Percentiles rank a stretch among this genome's conserved stretches.
phyloP scores from a whole-genome alignment of 768 basidiomycete species.

The Leucocoprinus sp. region DNA sequence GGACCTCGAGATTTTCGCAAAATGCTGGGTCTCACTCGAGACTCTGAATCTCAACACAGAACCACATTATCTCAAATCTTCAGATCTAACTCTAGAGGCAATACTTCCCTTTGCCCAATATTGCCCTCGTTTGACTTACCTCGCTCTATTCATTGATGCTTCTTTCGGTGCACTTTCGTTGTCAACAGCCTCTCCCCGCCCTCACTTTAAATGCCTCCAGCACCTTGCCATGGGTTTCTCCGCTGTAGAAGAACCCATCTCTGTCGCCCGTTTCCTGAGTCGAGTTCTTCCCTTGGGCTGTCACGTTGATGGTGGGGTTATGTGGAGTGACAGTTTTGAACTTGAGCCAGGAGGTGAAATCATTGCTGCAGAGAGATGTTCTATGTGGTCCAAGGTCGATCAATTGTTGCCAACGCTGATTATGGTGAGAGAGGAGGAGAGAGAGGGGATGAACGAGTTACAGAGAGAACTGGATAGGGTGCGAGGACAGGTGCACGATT shows the following conservation, averaged over 20 bases:
- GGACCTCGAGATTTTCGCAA: slow-evolving; percentile 34
- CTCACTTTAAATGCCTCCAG: slow-evolving; percentile 5
- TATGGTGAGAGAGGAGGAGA: slow-evolving; percentile 6
- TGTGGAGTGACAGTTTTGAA: slow-evolving; percentile 7
- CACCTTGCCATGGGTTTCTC: slow-evolving; percentile 11
- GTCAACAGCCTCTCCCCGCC: neutral
- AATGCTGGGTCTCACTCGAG: slow-evolving; percentile 33
- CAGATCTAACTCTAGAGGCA: slow-evolving; percentile 22
- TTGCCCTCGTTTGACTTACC: slow-evolving; percentile 23
- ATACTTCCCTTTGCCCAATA: slow-evolving; percentile 27
- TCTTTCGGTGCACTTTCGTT: neutral
- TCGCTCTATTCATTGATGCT: slow-evolving; percentile 28
- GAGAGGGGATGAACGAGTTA: slow-evolving; percentile 4
- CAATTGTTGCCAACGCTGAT: neutral
- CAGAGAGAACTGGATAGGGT: slow-evolving; percentile 1
- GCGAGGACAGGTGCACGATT: neutral
- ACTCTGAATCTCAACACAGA: slow-evolving; percentile 32
- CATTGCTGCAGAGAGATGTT: neutral
- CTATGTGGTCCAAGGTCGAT: neutral
- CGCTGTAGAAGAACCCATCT: neutral
- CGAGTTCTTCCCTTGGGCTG: slow-evolving; percentile 2
- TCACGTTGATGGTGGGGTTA: slow-evolving; percentile 1
- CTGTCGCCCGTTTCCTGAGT: slow-evolving; percentile 5
- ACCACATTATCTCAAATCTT: slow-evolving; percentile 20
- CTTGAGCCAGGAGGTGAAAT: neutral